Evolutionary conservation across 2,329 filamentous ascomycete genomes (phyloP).

Genomic region (Neurospora crassa): DNA sequence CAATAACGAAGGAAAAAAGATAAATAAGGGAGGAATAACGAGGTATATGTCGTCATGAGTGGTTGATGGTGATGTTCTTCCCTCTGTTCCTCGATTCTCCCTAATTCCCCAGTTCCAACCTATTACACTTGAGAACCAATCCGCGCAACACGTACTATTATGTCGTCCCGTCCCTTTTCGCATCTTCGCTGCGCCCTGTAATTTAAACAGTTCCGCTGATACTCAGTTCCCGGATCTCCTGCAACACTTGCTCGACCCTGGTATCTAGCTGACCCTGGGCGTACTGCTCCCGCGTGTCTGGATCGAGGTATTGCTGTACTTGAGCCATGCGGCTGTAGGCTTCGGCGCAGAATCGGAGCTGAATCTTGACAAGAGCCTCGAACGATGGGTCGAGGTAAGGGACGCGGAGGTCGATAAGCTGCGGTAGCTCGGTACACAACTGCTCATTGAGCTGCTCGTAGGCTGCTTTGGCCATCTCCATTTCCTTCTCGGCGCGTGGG

Average conservation of each 20-base stretch:
- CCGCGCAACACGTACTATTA: background rate
- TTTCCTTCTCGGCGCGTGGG: slow-evolving; percentile 90
- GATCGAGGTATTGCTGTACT: slow-evolving; percentile 95
- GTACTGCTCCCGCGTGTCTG: slow-evolving; percentile 92
- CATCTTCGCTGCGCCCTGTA: background rate
- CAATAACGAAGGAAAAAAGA: background rate
- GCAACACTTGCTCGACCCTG: slow-evolving; percentile 87
- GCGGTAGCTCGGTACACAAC: slow-evolving; percentile 82
- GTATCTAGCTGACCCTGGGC: slow-evolving; percentile 86
- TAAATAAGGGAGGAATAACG: background rate
- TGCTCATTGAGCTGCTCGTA: slow-evolving; percentile 98
- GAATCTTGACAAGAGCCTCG: slow-evolving; percentile 97
- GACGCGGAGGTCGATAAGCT: slow-evolving; percentile 92
- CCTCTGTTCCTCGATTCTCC: background rate
- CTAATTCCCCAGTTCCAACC: background rate
- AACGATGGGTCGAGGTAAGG: slow-evolving; percentile 96
- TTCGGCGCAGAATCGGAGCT: slow-evolving; percentile 93
- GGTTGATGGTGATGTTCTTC: background rate
- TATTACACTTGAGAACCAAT: background rate
- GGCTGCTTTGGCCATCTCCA: slow-evolving; percentile 82
- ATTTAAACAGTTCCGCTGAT: slow-evolving; percentile 62
- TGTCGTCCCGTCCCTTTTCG: background rate
- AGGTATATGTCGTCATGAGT: background rate
- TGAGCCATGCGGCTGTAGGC: slow-evolving; percentile 97
- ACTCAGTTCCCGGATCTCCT: slow-evolving; percentile 93